These are phyloP conservation scores for Penicillium griseofulvum DNA, from an alignment of 2,329 filamentous ascomycete genomes.

Conservation along the genomic window DNA sequence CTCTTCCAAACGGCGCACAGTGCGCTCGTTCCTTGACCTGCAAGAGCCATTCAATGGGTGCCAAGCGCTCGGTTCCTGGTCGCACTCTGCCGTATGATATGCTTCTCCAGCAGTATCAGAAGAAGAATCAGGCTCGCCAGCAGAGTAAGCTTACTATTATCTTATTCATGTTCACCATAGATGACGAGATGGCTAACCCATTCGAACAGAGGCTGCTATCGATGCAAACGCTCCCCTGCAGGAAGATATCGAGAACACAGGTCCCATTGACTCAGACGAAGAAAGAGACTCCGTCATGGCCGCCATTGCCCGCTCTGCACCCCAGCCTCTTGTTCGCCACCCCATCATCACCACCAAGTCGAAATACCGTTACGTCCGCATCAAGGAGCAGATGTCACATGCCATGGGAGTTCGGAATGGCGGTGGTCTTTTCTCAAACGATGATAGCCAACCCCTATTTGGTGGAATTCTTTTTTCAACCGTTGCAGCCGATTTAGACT, in stretches of 20 bases:
- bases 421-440: constrained; percentile 46
- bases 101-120: constrained; percentile 82
- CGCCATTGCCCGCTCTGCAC: constrained; percentile 70
- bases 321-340: constrained; percentile 72
- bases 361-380: constrained; percentile 62
- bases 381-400: constrained; percentile 62
- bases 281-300: constrained; percentile 87
- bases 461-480: constrained; percentile 36
- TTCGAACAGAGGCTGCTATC: constrained; percentile 73
- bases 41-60: constrained; percentile 93
- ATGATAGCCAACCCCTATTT: constrained; percentile 30
- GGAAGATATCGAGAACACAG: constrained; percentile 77
- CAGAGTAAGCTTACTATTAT: constrained; percentile 65
- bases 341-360: constrained; percentile 48
- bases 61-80: constrained; percentile 83
- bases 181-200: constrained; percentile 25
- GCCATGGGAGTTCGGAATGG: constrained; percentile 54
- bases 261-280: constrained; percentile 88
- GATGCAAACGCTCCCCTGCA: constrained; percentile 89
- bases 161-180: not conserved
- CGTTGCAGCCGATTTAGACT: constrained; percentile 22
- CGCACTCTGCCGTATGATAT: constrained; percentile 89
- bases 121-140: constrained; percentile 98
- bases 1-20: constrained; percentile 77
- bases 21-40: constrained; percentile 88